A percentile compares a stretch with the other conserved stretches of the same genome.
Conservation (phyloP, 179 eudicot genomes). For the Silene noctiflora region DNA sequence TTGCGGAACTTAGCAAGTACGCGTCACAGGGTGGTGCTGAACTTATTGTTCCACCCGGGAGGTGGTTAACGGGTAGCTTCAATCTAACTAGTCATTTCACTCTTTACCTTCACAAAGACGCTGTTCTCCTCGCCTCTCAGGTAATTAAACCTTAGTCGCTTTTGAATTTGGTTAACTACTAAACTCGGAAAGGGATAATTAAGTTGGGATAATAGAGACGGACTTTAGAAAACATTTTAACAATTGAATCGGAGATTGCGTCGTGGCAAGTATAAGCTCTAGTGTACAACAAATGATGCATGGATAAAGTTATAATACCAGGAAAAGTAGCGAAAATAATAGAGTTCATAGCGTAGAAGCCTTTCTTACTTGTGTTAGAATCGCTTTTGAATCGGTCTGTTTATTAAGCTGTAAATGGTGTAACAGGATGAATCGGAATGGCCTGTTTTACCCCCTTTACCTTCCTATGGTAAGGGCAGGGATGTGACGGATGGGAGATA, state of each 20-base stretch:
- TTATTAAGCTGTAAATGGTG: too few species aligned
- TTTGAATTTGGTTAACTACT: background rate
- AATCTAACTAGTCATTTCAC: constrained; percentile 81
- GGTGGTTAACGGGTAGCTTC: constrained; percentile 83
- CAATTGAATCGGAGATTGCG: background rate
- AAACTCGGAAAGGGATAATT: too few species aligned
- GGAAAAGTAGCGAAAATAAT: background rate
- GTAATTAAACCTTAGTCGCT: constrained; percentile 23
- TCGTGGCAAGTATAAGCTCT: background rate
- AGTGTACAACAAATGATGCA: constrained; percentile 1
- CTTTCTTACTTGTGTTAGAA: background rate
- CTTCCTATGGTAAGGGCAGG: constrained; percentile 80
- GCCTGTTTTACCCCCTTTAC: constrained; percentile 58
- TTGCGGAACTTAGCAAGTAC: constrained; percentile 41
- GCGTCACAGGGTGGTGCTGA: constrained; percentile 62
- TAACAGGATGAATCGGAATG: constrained; percentile 52
- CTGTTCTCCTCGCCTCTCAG: constrained; percentile 76
- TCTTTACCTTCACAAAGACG: constrained; percentile 57
- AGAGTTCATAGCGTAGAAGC: background rate
- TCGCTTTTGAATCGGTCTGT: background rate
- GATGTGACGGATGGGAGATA: constrained; percentile 57
- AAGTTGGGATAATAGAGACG: too few species aligned
- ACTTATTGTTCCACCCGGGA: constrained; percentile 76
- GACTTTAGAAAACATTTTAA: too few species aligned
- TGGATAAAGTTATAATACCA: background rate